These are phyloP conservation scores for Calcarisporium arbuscula DNA, from an alignment of 2,329 filamentous ascomycete genomes.

Conservation along the genomic window DNA sequence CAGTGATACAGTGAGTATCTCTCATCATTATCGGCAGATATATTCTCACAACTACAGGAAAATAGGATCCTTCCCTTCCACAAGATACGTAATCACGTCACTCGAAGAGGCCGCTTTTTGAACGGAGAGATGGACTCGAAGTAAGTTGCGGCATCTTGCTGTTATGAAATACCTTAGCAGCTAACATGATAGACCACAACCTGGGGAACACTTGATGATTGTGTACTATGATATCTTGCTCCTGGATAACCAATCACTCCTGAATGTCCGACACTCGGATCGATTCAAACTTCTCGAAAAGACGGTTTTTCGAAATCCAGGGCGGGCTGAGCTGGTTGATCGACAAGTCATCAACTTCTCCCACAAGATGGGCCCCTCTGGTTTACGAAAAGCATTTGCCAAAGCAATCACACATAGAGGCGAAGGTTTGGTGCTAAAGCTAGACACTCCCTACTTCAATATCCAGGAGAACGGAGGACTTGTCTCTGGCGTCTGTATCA, in stretches of 20 bases:
- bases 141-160: constrained; percentile 35
- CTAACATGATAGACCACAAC: constrained; percentile 32
- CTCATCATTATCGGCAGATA: background rate
- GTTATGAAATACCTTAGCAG: background rate
- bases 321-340: constrained; percentile 60
- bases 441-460: constrained; percentile 71
- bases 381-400: constrained; percentile 60
- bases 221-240: constrained; percentile 54
- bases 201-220: constrained; percentile 54
- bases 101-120: constrained; percentile 63
- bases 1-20: constrained; percentile 47
- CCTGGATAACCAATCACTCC: constrained; percentile 45
- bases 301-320: constrained; percentile 45
- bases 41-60: constrained; percentile 28
- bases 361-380: constrained; percentile 39
- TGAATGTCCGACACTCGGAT: constrained; percentile 48
- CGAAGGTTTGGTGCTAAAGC: constrained; percentile 79
- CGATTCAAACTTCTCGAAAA: constrained; percentile 54
- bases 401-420: constrained; percentile 57
- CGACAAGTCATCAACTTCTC: constrained; percentile 64
- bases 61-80: constrained; percentile 67
- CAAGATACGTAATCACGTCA: constrained; percentile 74
- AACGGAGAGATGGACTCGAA: constrained; percentile 64
- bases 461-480: constrained; percentile 30
- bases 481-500: constrained; percentile 56